Percentiles rank a stretch among this genome's conserved stretches.
These are phyloP conservation scores for Filobasidium uniguttulatum DNA, from an alignment of 1,284 basidiomycete species.

Conservation along the genomic window DNA sequence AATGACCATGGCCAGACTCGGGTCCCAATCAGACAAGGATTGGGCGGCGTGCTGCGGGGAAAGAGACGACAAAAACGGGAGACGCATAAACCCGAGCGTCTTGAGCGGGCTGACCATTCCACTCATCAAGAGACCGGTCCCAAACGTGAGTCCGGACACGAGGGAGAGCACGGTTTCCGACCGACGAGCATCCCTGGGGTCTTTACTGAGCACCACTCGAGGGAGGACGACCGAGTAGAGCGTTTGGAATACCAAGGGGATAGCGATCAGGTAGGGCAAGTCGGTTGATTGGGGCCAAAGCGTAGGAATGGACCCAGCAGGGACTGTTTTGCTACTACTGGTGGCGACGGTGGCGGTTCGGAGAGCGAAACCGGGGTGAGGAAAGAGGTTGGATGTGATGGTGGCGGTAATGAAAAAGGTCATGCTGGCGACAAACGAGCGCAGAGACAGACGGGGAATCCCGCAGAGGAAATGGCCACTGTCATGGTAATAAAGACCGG, in stretches of 20 bases:
- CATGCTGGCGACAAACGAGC: conserved; percentile 43
- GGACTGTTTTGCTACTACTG: neutral
- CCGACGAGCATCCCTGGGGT: neutral
- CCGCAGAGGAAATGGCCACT: conserved; percentile 56
- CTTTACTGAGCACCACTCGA: neutral
- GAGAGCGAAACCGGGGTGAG: conserved; percentile 8
- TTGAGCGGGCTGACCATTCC: conserved; percentile 45
- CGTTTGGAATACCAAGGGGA: neutral
- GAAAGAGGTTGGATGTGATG: conserved; percentile 38
- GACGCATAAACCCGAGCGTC: conserved; percentile 46
- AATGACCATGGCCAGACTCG: conserved; percentile 38
- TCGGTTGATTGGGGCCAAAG: conserved; percentile 15
- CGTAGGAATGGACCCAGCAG: neutral
- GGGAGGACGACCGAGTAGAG: conserved; percentile 4
- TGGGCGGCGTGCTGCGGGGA: conserved; percentile 39
- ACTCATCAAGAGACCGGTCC: conserved; percentile 46
- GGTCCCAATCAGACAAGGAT: conserved; percentile 36
- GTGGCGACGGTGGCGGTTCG: too few relatives aligned
- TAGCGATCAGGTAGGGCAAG: conserved; percentile 27
- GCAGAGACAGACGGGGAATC: conserved; percentile 47
- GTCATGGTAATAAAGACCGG: neutral
- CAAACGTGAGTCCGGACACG: conserved; percentile 44
- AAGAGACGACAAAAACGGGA: conserved; percentile 23
- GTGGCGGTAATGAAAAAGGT: conserved; percentile 47
- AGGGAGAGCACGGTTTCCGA: conserved; percentile 30